Conservation (phyloP, 139 green algal genomes). For the Axilococcus clingmanii region DNA sequence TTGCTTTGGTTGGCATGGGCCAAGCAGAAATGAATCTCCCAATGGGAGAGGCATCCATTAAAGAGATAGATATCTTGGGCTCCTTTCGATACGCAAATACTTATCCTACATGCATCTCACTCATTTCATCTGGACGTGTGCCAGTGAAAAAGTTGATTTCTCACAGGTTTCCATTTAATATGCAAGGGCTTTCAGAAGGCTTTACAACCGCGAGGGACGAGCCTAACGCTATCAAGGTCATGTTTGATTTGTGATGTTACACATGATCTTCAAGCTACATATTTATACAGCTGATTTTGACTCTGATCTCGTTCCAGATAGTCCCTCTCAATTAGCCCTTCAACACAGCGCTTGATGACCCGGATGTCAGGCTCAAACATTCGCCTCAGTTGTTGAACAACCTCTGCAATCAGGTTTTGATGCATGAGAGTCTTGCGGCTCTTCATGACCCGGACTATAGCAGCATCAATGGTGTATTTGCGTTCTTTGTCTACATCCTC, state of each 20-base stretch:
- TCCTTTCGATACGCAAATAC: constrained; percentile 53
- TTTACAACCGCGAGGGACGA: too few species aligned
- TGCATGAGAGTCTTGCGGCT: constrained; percentile 65
- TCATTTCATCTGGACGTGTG: too few species aligned
- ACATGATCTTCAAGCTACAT: constrained; percentile 6
- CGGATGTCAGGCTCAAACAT: constrained; percentile 98
- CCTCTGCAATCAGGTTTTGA: constrained; percentile 85
- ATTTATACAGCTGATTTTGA: constrained; percentile 26
- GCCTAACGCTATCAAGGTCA: too few species aligned
- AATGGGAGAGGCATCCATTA: constrained; percentile 15
- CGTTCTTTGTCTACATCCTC: constrained; percentile 88
- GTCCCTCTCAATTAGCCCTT: constrained; percentile 89
- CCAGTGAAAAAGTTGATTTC: too few species aligned
- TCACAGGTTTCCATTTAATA: too few species aligned
- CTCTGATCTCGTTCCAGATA: constrained; percentile 82
- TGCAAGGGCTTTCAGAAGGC: too few species aligned
- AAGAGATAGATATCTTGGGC: constrained; percentile 48
- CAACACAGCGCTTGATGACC: constrained; percentile 95
- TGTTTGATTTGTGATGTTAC: neutral
- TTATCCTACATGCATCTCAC: too few species aligned
- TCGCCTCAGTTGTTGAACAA: constrained; percentile 86
- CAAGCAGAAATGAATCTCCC: constrained; percentile 37
- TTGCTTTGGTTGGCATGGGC: constrained; percentile 50
- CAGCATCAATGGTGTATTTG: constrained; percentile 47
- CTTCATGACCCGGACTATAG: constrained; percentile 45